A percentile compares a stretch with the other conserved stretches of the same genome.
Evolutionary conservation across 2,329 filamentous ascomycete genomes (phyloP).

Genomic region (Claviceps capensis): DNA sequence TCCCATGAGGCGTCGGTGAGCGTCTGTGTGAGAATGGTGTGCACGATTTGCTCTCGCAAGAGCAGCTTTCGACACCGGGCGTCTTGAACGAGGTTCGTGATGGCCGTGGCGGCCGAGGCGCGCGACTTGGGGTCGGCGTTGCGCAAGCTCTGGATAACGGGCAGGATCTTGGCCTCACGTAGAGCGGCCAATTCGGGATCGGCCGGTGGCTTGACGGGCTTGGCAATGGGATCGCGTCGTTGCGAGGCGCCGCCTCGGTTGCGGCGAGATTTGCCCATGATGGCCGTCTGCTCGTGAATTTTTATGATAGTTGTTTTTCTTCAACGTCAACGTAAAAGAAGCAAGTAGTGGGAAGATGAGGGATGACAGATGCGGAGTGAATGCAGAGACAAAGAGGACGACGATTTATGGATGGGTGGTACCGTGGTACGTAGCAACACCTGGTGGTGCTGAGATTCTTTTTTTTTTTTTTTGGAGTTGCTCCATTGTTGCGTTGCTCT

Average conservation of each 20-base stretch:
- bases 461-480: neutral
- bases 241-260: slow-evolving; percentile 33
- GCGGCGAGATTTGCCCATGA: slow-evolving; percentile 47
- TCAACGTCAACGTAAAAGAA: no score
- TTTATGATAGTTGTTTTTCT: neutral
- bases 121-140: slow-evolving; percentile 46
- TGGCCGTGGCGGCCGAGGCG: slow-evolving; percentile 42
- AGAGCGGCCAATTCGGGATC: slow-evolving; percentile 51
- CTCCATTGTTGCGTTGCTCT: neutral
- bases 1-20: slow-evolving; percentile 49
- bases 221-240: slow-evolving; percentile 42
- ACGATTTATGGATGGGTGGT: no score
- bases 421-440: no score
- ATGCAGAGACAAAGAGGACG: no score
- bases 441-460: neutral
- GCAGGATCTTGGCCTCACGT: slow-evolving; percentile 48
- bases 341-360: no score
- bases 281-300: neutral
- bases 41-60: slow-evolving; percentile 51
- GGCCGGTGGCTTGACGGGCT: slow-evolving; percentile 44
- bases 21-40: slow-evolving; percentile 48
- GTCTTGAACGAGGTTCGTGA: slow-evolving; percentile 50
- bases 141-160: slow-evolving; percentile 46
- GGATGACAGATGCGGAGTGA: no score
- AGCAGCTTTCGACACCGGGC: slow-evolving; percentile 49